These are phyloP conservation scores for Erodium maritimum DNA, from an alignment of 345 rosid species.

Conservation along the genomic window DNA sequence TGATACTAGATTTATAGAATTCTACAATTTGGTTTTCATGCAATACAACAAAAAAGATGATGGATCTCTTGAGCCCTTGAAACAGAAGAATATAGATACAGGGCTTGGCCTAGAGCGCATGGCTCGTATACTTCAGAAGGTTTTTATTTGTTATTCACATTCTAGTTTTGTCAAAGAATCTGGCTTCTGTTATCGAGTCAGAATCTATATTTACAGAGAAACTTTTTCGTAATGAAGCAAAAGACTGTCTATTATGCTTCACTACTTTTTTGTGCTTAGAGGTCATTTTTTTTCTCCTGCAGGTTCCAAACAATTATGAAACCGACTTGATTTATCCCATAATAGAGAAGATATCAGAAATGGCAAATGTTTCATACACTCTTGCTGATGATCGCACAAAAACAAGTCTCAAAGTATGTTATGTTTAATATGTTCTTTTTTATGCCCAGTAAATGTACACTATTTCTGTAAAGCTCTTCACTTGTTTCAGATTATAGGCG, in stretches of 20 bases:
- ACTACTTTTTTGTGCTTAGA: too few species aligned
- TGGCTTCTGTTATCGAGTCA: slow-evolving; percentile 1
- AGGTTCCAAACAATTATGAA: slow-evolving; percentile 95
- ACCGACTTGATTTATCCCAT: slow-evolving; percentile 93
- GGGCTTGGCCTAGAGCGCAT: slow-evolving; percentile 92
- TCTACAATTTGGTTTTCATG: slow-evolving; percentile 93
- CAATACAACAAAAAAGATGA: slow-evolving; percentile 81
- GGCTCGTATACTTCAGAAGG: slow-evolving; percentile 87
- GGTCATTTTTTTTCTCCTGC: slow-evolving; percentile 14
- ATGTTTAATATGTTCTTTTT: neutral
- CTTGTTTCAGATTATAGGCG: slow-evolving; percentile 58
- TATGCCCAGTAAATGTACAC: neutral
- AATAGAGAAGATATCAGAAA: slow-evolving; percentile 51
- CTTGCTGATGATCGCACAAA: slow-evolving; percentile 42
- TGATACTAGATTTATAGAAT: slow-evolving; percentile 82
- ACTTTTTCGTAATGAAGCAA: neutral
- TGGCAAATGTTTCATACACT: slow-evolving; percentile 58
- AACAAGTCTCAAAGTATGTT: slow-evolving; percentile 48
- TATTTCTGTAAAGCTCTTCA: slow-evolving; percentile 7
- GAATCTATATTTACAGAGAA: neutral
- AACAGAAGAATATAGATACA: slow-evolving; percentile 87
- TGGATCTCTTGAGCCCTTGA: slow-evolving; percentile 71
- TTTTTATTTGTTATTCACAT: slow-evolving; percentile 4
- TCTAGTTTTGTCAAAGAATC: neutral
- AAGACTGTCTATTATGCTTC: neutral